These are phyloP conservation scores for Dentipellis sp. DNA, from an alignment of 768 basidiomycete species.

Conservation along the genomic window DNA sequence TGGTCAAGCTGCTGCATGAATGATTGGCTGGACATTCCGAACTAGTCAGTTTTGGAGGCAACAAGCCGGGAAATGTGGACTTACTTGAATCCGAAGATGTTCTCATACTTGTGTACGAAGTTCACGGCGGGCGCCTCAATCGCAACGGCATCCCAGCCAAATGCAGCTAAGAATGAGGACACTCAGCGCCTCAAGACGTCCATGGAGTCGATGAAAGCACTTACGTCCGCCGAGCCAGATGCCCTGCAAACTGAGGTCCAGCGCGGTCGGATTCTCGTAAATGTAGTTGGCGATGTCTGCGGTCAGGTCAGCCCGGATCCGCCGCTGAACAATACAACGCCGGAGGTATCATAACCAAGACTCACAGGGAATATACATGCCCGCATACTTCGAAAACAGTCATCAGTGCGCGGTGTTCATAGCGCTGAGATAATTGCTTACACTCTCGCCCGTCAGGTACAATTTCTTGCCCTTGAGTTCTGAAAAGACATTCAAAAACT, in stretches of 20 bases:
- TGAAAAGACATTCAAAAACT: constrained; percentile 10
- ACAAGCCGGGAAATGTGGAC: constrained; percentile 12
- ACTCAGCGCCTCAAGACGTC: background rate
- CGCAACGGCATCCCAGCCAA: constrained; percentile 60
- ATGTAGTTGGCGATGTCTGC: constrained; percentile 13
- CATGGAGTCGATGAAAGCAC: background rate
- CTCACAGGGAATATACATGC: constrained; percentile 9
- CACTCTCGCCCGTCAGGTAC: constrained; percentile 13
- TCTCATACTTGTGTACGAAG: constrained; percentile 65
- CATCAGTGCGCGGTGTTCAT: background rate
- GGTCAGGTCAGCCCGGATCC: background rate
- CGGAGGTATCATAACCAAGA: background rate
- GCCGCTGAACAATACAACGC: background rate
- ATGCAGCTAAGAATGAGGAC: constrained; percentile 28
- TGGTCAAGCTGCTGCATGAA: constrained; percentile 9
- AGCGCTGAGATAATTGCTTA: background rate
- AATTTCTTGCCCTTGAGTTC: constrained; percentile 13
- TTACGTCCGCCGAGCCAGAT: constrained; percentile 12
- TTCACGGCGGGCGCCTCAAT: constrained; percentile 61
- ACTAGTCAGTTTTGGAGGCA: too few species aligned
- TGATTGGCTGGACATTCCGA: constrained; percentile 7
- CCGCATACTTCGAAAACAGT: constrained; percentile 7
- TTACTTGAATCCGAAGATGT: constrained; percentile 68
- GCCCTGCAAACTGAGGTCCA: constrained; percentile 7
- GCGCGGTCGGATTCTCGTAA: constrained; percentile 4